Base-by-base conservation (phyloP, 1,284 basidiomycete genomes). In the Austroboletus novae-zelandiae region DNA sequence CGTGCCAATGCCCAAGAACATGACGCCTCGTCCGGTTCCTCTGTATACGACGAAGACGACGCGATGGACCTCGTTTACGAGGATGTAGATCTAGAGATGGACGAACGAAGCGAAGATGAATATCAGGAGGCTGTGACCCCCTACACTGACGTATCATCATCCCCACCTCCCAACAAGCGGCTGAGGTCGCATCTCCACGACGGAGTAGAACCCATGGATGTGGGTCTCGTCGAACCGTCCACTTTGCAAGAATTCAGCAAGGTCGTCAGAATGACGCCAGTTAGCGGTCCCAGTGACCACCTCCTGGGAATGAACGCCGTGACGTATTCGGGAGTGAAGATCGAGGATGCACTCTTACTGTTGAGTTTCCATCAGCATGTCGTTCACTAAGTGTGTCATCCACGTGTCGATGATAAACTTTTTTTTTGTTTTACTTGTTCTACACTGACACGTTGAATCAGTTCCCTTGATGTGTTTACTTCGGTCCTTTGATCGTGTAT, bases 51-150 rank as follows among this genome's bases (percentile, higher is more conserved):
- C 29, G 69, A 72, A 37, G 68, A 69, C 37, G 73, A 77, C 17
- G 63, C 66, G 29, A 76, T 78, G 73, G 78, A 70, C 48, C 58
- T 67, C 25, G 62, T 66, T 32, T 67, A 62, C 41, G 69, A 65
- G 45, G 66, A 70, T 17, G 53, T 57, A 50, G 69, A 73, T 43
- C 64, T 69, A 27, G 71, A 79, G 40, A 67, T 77, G 57, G 77
- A 81, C 50, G 71, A 69, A 10, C 77, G 76, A 46, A 85, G 83
- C 61, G 83, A 86, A 35, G 83, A 87, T 44, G 83, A 86, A 41
- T 77, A 76, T 52, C 81, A 84, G 54, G 86, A 88, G 61, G 83
- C 83, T 15, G 79, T 87, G 27, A 88, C 86, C 0, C 86, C 85
- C 11, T 80, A 80, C 6, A 81, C 84, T 10, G 77, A 76, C 47